Evolutionary conservation across 306 rosid species (phyloP).

Genomic region (Rosa chinensis): DNA sequence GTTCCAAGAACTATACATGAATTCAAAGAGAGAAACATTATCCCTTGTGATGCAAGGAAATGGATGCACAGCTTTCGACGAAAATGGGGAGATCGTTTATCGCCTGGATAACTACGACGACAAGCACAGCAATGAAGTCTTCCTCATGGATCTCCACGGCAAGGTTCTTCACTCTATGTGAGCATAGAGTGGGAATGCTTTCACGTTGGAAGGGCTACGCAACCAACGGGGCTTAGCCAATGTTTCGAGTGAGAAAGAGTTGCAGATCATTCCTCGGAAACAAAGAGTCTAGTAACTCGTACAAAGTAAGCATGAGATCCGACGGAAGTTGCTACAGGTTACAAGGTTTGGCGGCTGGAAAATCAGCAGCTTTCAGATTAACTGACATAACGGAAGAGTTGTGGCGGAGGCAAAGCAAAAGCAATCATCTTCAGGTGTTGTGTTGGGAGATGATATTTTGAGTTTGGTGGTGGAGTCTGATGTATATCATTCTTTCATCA

Average conservation of each 20-base stretch:
- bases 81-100: constrained; percentile 28
- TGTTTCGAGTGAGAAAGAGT: constrained; percentile 28
- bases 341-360: constrained; percentile 23
- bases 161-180: constrained; percentile 26
- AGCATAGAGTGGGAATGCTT: constrained; percentile 11
- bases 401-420: constrained; percentile 27
- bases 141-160: constrained; percentile 39
- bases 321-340: constrained; percentile 19
- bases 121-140: constrained; percentile 30
- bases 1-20: not conserved
- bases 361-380: constrained; percentile 27
- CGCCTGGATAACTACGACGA: constrained; percentile 37
- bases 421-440: constrained; percentile 20
- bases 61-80: constrained; percentile 38
- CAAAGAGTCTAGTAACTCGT: not conserved
- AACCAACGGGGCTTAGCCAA: constrained; percentile 13
- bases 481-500: constrained; percentile 34
- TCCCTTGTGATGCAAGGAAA: constrained; percentile 42
- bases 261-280: not conserved
- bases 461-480: constrained; percentile 35
- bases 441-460: constrained; percentile 39
- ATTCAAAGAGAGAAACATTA: constrained; percentile 27
- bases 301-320: constrained; percentile 1
- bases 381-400: constrained; percentile 20
- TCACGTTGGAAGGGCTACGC: constrained; percentile 18